Conservation (phyloP, 1,284 basidiomycete genomes). For the Moesziomyces sp. region DNA sequence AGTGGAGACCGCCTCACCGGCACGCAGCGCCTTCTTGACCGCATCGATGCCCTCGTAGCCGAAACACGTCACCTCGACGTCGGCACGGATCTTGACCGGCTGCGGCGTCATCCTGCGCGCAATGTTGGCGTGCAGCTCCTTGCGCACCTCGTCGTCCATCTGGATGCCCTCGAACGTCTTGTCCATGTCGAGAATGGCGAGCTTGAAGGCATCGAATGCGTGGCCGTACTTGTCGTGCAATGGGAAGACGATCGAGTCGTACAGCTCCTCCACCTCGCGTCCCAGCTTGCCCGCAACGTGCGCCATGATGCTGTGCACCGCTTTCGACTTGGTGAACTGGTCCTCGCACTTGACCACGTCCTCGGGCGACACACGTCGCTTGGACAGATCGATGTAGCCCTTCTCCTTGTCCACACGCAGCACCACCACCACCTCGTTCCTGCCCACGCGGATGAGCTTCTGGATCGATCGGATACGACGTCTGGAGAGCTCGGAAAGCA, state of each 20-base stretch:
- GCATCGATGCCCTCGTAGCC: constrained; percentile 97
- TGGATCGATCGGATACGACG: constrained; percentile 97
- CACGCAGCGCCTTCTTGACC: constrained; percentile 89
- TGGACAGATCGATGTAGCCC: constrained; percentile 99
- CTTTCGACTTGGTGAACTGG: constrained; percentile 95
- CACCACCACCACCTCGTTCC: constrained; percentile 99
- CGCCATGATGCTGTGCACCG: constrained; percentile 65
- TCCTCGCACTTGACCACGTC: constrained; percentile 99
- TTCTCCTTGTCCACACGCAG: constrained; percentile 99
- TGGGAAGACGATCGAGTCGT: constrained; percentile 93
- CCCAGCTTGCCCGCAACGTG: constrained; percentile 65
- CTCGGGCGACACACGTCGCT: constrained; percentile 98
- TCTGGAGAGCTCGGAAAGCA: constrained; percentile 94
- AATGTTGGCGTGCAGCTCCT: constrained; percentile 84
- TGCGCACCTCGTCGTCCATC: constrained; percentile 74
- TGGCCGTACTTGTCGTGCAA: constrained; percentile 92
- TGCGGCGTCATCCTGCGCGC: constrained; percentile 95
- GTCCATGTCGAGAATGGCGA: constrained; percentile 82
- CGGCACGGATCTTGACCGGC: constrained; percentile 97
- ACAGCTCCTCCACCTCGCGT: constrained; percentile 78
- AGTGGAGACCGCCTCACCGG: constrained; percentile 86
- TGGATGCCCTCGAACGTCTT: constrained; percentile 81
- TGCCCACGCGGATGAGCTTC: constrained; percentile 95
- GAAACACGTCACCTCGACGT: constrained; percentile 97
- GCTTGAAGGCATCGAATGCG: constrained; percentile 97